These are phyloP conservation scores for Apiotrichum akiyoshidainum DNA, from an alignment of 1,284 basidiomycete genomes.

Conservation along the genomic window DNA sequence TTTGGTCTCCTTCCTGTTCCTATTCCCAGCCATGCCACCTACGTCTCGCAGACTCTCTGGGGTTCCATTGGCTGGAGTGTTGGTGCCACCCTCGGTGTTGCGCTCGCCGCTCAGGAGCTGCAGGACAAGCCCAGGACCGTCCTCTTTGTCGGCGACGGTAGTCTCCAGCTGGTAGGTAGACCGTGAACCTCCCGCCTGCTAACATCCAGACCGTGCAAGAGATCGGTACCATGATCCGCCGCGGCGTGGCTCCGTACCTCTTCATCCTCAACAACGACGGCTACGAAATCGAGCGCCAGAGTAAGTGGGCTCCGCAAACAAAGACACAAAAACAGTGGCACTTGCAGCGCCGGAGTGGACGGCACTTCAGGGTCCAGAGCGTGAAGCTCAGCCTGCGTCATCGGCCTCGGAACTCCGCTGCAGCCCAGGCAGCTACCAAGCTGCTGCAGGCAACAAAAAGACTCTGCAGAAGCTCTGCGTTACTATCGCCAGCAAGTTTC, in stretches of 20 bases:
- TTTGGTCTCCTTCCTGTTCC: slow-evolving; percentile 76
- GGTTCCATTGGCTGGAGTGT: slow-evolving; percentile 53
- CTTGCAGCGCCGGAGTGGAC: background rate
- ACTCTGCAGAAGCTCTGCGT: background rate
- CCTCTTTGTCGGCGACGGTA: slow-evolving; percentile 71
- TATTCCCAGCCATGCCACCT: slow-evolving; percentile 64
- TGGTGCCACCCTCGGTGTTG: slow-evolving; percentile 54
- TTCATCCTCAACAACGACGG: slow-evolving; percentile 76
- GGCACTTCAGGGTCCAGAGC: too few species aligned
- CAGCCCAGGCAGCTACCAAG: too few species aligned
- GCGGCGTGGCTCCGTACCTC: slow-evolving; percentile 51
- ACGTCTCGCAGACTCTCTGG: slow-evolving; percentile 63
- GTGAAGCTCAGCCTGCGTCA: too few species aligned
- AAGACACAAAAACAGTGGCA: background rate
- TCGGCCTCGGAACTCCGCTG: too few species aligned
- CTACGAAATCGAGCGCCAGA: slow-evolving; percentile 79
- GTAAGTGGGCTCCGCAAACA: slow-evolving; percentile 55
- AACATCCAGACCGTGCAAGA: slow-evolving; percentile 50
- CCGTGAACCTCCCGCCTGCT: too few species aligned
- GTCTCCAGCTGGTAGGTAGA: slow-evolving; percentile 54
- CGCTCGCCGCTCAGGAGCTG: slow-evolving; percentile 68
- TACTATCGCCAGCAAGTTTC: slow-evolving; percentile 1
- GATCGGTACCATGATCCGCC: slow-evolving; percentile 54
- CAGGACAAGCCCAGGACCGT: slow-evolving; percentile 63
- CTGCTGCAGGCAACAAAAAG: background rate